Evolutionary conservation across 768 basidiomycete genomes (phyloP), one percentile per base, ranked within the genome.

Genomic region (Termitomyces sp.): DNA sequence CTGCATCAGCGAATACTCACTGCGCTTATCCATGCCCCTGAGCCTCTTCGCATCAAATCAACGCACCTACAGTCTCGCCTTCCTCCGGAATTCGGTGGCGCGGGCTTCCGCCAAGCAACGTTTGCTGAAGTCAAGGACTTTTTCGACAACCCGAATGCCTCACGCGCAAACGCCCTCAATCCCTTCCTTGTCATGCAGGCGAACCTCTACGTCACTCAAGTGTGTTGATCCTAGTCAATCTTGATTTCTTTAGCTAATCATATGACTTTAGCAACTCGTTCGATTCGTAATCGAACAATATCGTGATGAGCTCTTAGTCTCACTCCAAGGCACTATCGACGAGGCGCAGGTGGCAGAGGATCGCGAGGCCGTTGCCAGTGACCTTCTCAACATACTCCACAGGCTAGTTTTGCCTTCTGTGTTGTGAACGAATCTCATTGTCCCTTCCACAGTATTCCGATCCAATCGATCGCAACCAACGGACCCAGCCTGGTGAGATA

Each of bases 241-340:
- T n/a, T 33, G 2, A 22, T 18, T 34, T 52, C 28, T 28, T 26
- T 55, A 13, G 53, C 26, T 57, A 16, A 53, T 18, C 39, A 45
- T 12, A 20, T 51, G 44, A n/a, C 46, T 60, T 16, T 62, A 95
- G 92, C 93, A 95, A 92, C 82, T 94, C 50, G 92, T 92, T 57
- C 90, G 94, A 56, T 94, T 92, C 64, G 91, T 95, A 60, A 90
- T 92, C 53, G 89, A 94, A 63, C 93, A 94, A 71, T 95, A 95
- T 68, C 87, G 91, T 6, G 89, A 95, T 60, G 92, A 96, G 70
- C 81, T 96, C 26, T 69, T 91, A 50, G 76, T 79, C 60, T 84
- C 81, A 20, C 77, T 90, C 60, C 87, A 85, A 65, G 87, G 84
- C 20, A 79, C 68, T 59, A 71, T 86, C 36, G 82, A 89, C 64